phyloP scores from a whole-genome alignment of 805 yeast species.

The Gaillardinia entomophila region DNA sequence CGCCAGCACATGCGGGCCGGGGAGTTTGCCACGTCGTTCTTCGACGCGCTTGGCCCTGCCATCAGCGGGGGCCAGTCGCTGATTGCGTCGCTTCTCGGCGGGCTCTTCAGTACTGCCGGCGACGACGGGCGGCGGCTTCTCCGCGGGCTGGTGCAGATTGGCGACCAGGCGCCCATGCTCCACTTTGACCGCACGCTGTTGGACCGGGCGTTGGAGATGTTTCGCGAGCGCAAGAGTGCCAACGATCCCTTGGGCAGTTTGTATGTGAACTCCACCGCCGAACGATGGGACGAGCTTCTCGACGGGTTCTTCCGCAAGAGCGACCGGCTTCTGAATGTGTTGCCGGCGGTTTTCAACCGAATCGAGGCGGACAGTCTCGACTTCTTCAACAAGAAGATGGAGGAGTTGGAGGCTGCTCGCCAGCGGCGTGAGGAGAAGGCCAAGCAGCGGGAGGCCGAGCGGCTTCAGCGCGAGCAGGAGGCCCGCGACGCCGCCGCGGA shows the following conservation, averaged over 20 bases:
- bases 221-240: conserved; percentile 5
- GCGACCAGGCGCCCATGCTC: background rate
- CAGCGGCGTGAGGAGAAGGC: conserved; percentile 23
- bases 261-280: conserved; percentile 45
- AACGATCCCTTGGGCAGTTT: conserved; percentile 12
- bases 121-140: conserved; percentile 2
- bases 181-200: conserved; percentile 1
- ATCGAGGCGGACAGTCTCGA: conserved; percentile 46
- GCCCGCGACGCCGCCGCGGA: conserved; percentile 10
- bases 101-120: conserved; percentile 1
- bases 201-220: conserved; percentile 7
- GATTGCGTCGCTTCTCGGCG: conserved; percentile 12
- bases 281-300: conserved; percentile 63
- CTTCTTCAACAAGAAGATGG: conserved; percentile 21
- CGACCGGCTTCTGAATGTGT: conserved; percentile 6
- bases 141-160: conserved; percentile 1
- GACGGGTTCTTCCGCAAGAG: conserved; percentile 43
- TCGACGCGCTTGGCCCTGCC: conserved; percentile 21
- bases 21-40: conserved; percentile 18
- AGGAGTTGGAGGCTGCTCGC: conserved; percentile 18
- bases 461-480: conserved; percentile 20
- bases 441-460: conserved; percentile 23
- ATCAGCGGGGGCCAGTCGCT: conserved; percentile 12
- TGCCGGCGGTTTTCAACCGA: conserved; percentile 37
- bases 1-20: conserved; percentile 12